Conservation (phyloP, 495 filamentous ascomycete genomes). For the Hypoxylon fuscum region DNA sequence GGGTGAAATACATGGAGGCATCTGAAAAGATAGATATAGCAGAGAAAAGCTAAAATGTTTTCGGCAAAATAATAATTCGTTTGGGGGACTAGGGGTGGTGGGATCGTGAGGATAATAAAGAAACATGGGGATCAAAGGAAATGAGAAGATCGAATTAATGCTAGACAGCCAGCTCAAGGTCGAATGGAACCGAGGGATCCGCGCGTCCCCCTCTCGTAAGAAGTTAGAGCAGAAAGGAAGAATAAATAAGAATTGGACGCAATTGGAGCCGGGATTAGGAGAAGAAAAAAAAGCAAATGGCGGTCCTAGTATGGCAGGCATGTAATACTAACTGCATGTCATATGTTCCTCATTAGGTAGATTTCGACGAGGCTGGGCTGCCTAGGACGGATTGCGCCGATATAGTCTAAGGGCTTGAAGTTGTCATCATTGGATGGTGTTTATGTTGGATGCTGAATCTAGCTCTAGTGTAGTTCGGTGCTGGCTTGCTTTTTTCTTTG, state of each 20-base stretch:
- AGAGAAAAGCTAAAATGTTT: background rate
- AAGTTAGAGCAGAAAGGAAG: background rate
- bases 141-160: background rate
- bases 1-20: background rate
- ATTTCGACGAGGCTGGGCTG: conserved; percentile 16
- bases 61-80: background rate
- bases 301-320: conserved; percentile 20
- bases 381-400: conserved; percentile 29
- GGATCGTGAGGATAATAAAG: background rate
- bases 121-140: background rate
- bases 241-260: conserved; percentile 7
- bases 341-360: conserved; percentile 12
- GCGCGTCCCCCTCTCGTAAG: too few relatives aligned
- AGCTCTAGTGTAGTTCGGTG: background rate
- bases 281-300: conserved; percentile 21
- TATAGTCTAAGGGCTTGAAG: background rate
- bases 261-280: background rate
- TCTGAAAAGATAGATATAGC: background rate
- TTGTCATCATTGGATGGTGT: conserved; percentile 7
- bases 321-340: conserved; percentile 26
- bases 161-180: too few relatives aligned
- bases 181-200: conserved; percentile 24
- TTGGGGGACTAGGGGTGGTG: background rate
- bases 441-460: conserved; percentile 1
- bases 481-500: conserved; percentile 11